These are phyloP conservation scores for Myxozyma vanderwaltii DNA, from an alignment of 805 yeast species.

Conservation along the genomic window DNA sequence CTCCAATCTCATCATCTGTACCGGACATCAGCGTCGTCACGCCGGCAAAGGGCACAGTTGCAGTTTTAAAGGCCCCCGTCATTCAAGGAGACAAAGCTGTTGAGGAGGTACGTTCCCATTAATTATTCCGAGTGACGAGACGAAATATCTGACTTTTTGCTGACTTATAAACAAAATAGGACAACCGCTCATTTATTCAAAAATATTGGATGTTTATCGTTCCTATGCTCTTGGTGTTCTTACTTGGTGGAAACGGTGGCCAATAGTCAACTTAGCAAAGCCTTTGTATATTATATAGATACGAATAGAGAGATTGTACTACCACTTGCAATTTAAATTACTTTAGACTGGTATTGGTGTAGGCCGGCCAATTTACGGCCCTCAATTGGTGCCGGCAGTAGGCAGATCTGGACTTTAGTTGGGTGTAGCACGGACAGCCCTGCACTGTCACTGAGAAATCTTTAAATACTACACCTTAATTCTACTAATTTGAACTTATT, in stretches of 20 bases:
- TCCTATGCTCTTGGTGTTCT: constrained; percentile 26
- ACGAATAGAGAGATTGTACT: too few species aligned
- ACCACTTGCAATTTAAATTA: neutral
- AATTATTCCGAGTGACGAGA: too few species aligned
- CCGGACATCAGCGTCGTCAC: neutral
- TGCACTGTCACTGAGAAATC: too few species aligned
- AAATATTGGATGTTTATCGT: constrained; percentile 34
- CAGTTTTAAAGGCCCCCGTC: constrained; percentile 26
- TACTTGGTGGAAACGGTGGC: constrained; percentile 34
- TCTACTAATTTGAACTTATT: too few species aligned
- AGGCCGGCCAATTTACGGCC: too few species aligned
- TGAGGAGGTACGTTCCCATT: constrained; percentile 3
- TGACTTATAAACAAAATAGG: constrained; percentile 5
- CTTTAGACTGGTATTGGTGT: too few species aligned
- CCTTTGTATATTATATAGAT: neutral
- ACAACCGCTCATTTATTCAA: constrained; percentile 28
- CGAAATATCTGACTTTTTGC: too few species aligned
- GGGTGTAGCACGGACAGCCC: too few species aligned
- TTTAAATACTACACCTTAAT: too few species aligned
- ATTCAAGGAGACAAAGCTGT: neutral
- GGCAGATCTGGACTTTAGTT: too few species aligned
- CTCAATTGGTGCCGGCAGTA: too few species aligned
- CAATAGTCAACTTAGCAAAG: neutral
- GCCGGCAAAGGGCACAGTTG: constrained; percentile 14
- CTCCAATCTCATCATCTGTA: neutral